Percentiles rank a stretch among this genome's conserved stretches.
phyloP scores from a whole-genome alignment of 1,284 basidiomycete genomes.

The Microbotryomycetes sp. region DNA sequence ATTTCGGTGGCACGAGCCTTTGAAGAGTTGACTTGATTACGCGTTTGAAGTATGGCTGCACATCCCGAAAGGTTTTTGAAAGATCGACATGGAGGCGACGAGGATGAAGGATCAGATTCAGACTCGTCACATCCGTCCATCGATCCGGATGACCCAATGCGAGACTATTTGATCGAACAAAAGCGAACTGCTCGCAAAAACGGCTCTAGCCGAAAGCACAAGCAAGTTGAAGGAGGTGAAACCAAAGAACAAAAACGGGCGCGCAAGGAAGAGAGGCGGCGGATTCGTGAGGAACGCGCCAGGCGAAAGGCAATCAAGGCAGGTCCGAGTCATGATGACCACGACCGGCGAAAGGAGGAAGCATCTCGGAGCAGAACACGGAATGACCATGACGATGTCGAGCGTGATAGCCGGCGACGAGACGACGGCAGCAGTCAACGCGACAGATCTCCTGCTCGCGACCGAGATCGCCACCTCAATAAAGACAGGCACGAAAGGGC shows the following conservation, averaged over 20 bases:
- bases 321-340: not conserved
- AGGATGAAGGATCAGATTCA: slow-evolving; percentile 44
- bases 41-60: slow-evolving; percentile 15
- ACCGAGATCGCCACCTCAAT: no score
- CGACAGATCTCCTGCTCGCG: no score
- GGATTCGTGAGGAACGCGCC: slow-evolving; percentile 1
- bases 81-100: not conserved
- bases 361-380: not conserved
- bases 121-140: slow-evolving; percentile 60
- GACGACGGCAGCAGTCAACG: slow-evolving; percentile 1
- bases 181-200: slow-evolving; percentile 30
- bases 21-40: not conserved
- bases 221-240: slow-evolving; percentile 32
- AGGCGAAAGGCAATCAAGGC: slow-evolving; percentile 3
- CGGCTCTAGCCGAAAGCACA: slow-evolving; percentile 16
- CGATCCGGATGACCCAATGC: slow-evolving; percentile 97
- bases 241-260: slow-evolving; percentile 33
- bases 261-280: slow-evolving; percentile 25
- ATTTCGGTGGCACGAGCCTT: not conserved
- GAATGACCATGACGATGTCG: not conserved
- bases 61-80: slow-evolving; percentile 21
- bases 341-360: not conserved
- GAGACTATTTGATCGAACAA: slow-evolving; percentile 56
- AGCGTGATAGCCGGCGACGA: slow-evolving; percentile 3
- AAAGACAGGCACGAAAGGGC: not conserved